A percentile compares a stretch with the other conserved stretches of the same genome.
Conservation (phyloP, 1,139 yeast species). For the Hemisphaericaspora subhashii region DNA sequence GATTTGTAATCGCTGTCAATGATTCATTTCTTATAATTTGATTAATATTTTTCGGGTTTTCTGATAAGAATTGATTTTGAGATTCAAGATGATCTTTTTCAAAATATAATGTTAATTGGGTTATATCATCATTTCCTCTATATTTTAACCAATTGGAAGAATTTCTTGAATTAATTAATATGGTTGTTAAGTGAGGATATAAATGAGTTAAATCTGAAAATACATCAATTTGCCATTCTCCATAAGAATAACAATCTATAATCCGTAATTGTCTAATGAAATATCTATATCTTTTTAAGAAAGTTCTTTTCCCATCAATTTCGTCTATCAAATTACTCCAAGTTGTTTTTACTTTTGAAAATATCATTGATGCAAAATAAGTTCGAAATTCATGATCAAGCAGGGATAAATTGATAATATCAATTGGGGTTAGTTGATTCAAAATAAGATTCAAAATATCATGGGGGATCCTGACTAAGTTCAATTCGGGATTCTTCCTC, state of each 20-base stretch:
- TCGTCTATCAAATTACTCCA: constrained; percentile 31
- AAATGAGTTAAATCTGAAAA: constrained; percentile 21
- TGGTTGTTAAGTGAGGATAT: constrained; percentile 23
- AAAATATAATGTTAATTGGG: constrained; percentile 26
- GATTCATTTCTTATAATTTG: constrained; percentile 8
- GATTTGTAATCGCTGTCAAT: constrained; percentile 17
- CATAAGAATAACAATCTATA: constrained; percentile 35
- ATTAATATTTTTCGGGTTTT: constrained; percentile 21
- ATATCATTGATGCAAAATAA: constrained; percentile 22
- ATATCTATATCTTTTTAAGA: constrained; percentile 12
- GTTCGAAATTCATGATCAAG: constrained; percentile 21
- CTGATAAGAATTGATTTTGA: constrained; percentile 12
- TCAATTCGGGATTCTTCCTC: constrained; percentile 4
- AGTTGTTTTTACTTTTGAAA: constrained; percentile 25
- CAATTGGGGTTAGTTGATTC: constrained; percentile 18
- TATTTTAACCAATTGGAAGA: constrained; percentile 47
- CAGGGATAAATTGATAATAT: constrained; percentile 26
- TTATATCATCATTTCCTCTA: constrained; percentile 21
- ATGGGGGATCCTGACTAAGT: constrained; percentile 25
- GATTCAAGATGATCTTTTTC: constrained; percentile 26
- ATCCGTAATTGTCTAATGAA: constrained; percentile 26
- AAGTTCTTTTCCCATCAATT: constrained; percentile 2
- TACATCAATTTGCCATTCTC: constrained; percentile 43
- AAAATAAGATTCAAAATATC: constrained; percentile 29
- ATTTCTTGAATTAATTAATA: constrained; percentile 34